Base-by-base conservation (phyloP, 352 stramenopile species). In the Phytopythium ostracodes region DNA sequence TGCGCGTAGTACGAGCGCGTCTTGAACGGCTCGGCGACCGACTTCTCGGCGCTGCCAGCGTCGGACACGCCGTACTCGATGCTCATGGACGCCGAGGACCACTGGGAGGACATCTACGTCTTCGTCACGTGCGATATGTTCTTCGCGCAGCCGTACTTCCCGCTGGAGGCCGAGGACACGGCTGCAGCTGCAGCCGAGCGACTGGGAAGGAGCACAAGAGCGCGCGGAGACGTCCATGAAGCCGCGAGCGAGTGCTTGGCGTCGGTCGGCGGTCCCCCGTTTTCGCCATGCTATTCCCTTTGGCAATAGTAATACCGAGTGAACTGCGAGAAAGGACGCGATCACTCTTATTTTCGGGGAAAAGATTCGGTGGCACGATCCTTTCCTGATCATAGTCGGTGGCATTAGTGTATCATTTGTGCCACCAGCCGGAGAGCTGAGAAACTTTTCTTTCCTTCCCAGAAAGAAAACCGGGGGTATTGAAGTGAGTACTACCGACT, bases 131-230 rank as follows among this genome's bases (percentile, higher is more conserved):
- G 53, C 53, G 53, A 59, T 24, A 18, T 24, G 53, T 59, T 22
- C 53, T 59, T 59, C 36, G 53, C n/a, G 22, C 53, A 59, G 53
- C 53, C 53, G 22, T 38, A 25, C 53, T 59, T 59, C 53, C 53
- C 53, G 24, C 53, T 59, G 10, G 20, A 20, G 35, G 25, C 33
- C 36, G 53, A 59, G 36, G 53, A 59, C 53, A n/a, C 20, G 20
- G 53, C n/a, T 0, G 53, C 35, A 4, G 18, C 33, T 22, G 11
- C 10, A 18, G 42, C 11, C 17, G 4, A 31, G 0, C 20, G 9
- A 31, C 18, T 14, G 20, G 10, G 20, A 8, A 20, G 44, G 33
- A 38, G 33, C 33, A 38, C 6, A 11, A 15, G 33, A 38, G 33
- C 33, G 33, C 33, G 33, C 33, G 33, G 33, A 38, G 33, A 10